Evolutionary conservation across 169 alveolate genomes (phyloP).

Genomic region (Cryptosporidium viatorum): DNA sequence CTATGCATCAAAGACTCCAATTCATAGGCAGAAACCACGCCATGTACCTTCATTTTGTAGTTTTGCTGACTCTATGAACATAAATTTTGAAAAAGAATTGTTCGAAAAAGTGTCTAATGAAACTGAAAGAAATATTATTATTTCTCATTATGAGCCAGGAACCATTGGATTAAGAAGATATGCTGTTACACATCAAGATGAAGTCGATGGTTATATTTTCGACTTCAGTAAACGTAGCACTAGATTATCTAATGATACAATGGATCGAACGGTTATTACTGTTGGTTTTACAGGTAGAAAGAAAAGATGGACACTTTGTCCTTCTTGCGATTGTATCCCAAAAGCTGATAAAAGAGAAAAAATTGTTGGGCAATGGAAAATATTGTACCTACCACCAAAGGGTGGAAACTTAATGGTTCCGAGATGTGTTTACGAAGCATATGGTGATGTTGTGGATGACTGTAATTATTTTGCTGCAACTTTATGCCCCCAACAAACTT

Average conservation of each 20-base stretch:
- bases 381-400: constrained; percentile 60
- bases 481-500: constrained; percentile 69
- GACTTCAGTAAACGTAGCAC: constrained; percentile 71
- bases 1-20: constrained; percentile 56
- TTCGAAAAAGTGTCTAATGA: constrained; percentile 49
- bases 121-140: constrained; percentile 52
- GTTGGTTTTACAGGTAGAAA: constrained; percentile 75
- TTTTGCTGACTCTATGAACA: constrained; percentile 27
- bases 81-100: constrained; percentile 53
- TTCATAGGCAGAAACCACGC: constrained; percentile 73
- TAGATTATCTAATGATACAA: constrained; percentile 63
- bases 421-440: constrained; percentile 74
- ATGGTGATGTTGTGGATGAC: constrained; percentile 74
- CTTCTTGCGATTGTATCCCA: constrained; percentile 74
- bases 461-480: constrained; percentile 76
- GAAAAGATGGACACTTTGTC: constrained; percentile 73
- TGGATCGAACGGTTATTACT: constrained; percentile 72
- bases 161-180: constrained; percentile 68
- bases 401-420: constrained; percentile 73
- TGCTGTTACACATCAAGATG: constrained; percentile 76
- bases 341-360: constrained; percentile 74
- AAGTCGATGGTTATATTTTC: constrained; percentile 70
- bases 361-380: constrained; percentile 73
- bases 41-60: constrained; percentile 74
- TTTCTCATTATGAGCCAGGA: constrained; percentile 67